These are phyloP conservation scores for Phytophthora agathidicida DNA, from an alignment of 352 stramenopile genomes.

Conservation along the genomic window DNA sequence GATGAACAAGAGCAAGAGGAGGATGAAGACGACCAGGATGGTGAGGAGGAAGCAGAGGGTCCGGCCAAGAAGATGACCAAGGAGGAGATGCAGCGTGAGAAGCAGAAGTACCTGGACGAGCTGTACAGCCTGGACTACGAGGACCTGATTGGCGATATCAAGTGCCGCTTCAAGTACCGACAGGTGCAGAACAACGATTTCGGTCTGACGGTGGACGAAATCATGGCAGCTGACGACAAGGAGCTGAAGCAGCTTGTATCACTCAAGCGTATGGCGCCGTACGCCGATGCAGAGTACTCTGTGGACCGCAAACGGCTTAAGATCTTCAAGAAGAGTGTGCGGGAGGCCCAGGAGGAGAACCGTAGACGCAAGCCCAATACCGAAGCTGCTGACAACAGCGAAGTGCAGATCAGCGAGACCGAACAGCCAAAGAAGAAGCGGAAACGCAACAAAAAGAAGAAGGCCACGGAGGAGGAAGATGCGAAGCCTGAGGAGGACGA, in stretches of 20 bases:
- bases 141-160: constrained; percentile 97
- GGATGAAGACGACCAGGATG: constrained; percentile 58
- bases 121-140: constrained; percentile 99
- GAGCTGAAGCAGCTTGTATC: constrained; percentile 97
- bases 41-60: constrained; percentile 51
- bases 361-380: constrained; percentile 42
- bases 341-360: constrained; percentile 41
- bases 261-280: constrained; percentile 97
- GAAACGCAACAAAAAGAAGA: constrained; percentile 76
- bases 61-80: constrained; percentile 54
- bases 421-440: constrained; percentile 66
- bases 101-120: constrained; percentile 95
- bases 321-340: constrained; percentile 72
- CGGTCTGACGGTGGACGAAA: constrained; percentile 97
- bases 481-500: constrained; percentile 25
- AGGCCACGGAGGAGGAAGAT: constrained; percentile 17
- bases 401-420: constrained; percentile 20
- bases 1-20: constrained; percentile 36
- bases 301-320: constrained; percentile 79
- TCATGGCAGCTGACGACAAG: constrained; percentile 96
- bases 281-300: constrained; percentile 85
- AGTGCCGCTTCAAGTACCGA: constrained; percentile 98
- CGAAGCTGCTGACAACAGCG: constrained; percentile 17
- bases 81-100: constrained; percentile 76
- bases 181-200: constrained; percentile 96